phyloP scores from a whole-genome alignment of 2,329 filamentous ascomycete genomes.

The Colletotrichum coccodes region DNA sequence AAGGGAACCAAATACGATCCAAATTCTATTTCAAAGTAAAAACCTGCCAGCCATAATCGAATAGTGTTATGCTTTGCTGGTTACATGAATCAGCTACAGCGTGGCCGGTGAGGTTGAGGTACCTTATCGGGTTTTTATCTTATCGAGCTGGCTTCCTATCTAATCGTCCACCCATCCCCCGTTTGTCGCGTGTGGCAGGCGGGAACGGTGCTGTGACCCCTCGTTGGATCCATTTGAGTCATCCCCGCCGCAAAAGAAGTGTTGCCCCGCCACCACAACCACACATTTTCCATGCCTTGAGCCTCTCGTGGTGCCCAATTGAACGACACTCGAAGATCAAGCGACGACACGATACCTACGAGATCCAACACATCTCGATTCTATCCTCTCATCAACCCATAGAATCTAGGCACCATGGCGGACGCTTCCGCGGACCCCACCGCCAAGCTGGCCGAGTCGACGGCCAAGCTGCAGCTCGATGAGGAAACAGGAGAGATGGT shows the following conservation, averaged over 20 bases:
- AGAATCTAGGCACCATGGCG: conserved; percentile 49
- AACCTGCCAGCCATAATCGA: no score
- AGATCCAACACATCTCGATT: rapidly evolving
- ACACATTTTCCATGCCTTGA: conserved; percentile 19
- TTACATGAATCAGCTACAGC: no score
- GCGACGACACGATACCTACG: not conserved
- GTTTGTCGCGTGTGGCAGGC: conserved; percentile 7
- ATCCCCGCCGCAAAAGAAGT: conserved; percentile 30
- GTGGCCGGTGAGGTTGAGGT: not conserved
- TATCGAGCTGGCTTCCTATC: not conserved
- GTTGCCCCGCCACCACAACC: conserved; percentile 29
- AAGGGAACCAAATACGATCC: no score
- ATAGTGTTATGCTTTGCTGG: no score
- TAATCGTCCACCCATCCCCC: not conserved
- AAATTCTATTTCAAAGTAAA: no score
- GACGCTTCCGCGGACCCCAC: conserved; percentile 57
- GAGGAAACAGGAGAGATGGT: conserved; percentile 74
- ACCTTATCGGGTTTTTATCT: not conserved
- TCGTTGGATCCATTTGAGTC: conserved; percentile 28
- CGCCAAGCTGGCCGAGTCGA: conserved; percentile 62
- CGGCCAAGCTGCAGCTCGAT: conserved; percentile 70
- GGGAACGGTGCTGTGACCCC: conserved; percentile 13
- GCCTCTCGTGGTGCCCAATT: conserved; percentile 14
- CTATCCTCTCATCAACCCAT: not conserved
- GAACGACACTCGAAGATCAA: not conserved